Percentiles rank a stretch among this genome's conserved stretches.
Conservation (phyloP, 1,284 basidiomycete species). For the Ganoderma boninense region DNA sequence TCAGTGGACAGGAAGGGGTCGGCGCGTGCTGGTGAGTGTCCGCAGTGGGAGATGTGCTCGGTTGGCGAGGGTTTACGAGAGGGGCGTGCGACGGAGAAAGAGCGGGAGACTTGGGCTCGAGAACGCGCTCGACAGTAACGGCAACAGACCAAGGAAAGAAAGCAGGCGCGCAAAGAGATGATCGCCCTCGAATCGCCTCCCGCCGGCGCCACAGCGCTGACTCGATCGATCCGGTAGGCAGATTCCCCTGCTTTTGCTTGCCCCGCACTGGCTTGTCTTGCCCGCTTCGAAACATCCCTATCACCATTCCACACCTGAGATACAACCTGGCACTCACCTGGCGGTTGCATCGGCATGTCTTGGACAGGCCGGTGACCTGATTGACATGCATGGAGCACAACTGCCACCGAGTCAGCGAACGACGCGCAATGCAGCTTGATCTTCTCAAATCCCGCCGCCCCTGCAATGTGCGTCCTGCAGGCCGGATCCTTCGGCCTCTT, state of each 20-base stretch:
- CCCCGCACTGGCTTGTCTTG: background rate
- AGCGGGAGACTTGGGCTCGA: background rate
- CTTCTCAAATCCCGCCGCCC: background rate
- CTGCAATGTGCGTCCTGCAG: background rate
- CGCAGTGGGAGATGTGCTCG: conserved; percentile 1
- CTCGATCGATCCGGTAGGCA: background rate
- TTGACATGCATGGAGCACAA: background rate
- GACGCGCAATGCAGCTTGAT: background rate
- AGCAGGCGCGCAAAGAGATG: background rate
- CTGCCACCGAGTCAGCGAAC: background rate
- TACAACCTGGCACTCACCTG: background rate
- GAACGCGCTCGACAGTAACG: background rate
- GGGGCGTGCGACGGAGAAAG: background rate
- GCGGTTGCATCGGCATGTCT: background rate
- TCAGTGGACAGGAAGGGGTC: background rate
- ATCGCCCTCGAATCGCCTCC: conserved; percentile 2
- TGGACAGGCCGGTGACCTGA: background rate
- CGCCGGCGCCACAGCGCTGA: background rate
- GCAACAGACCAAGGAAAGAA: background rate
- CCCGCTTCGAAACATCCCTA: background rate
- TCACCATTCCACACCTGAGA: background rate
- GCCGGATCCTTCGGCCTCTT: background rate
- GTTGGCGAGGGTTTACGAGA: background rate
- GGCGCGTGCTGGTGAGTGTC: background rate
- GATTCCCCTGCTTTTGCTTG: background rate